Evolutionary conservation across 257 asterid genomes (phyloP).

Genomic region (Schizonepeta tenuifolia): DNA sequence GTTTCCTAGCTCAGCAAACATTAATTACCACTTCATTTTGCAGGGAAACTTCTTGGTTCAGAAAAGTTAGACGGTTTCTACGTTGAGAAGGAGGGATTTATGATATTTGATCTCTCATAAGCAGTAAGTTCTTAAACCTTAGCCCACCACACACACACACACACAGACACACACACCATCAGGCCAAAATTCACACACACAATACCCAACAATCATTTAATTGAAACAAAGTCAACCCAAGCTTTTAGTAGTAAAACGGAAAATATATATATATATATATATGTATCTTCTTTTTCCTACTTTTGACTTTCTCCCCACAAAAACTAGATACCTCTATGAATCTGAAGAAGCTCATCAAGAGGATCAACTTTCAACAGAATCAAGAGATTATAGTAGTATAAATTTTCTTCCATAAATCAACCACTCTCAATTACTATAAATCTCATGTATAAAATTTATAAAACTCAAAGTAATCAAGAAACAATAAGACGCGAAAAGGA

Average conservation of each 20-base stretch:
- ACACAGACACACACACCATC: neutral
- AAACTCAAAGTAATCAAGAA: neutral
- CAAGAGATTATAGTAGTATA: conserved; percentile 1
- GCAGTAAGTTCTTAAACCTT: conserved; percentile 25
- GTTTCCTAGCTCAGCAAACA: neutral
- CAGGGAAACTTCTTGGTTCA: conserved; percentile 30
- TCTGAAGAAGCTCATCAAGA: conserved; percentile 22
- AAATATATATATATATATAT: too few species aligned
- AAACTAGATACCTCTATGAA: conserved; percentile 21
- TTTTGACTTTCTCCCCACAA: conserved; percentile 16
- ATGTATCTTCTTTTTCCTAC: too few species aligned
- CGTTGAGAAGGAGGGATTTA: conserved; percentile 41
- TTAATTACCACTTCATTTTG: conserved; percentile 7
- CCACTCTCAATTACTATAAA: neutral
- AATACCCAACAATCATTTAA: neutral
- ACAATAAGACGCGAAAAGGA: neutral
- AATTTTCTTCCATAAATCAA: neutral
- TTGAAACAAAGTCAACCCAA: neutral
- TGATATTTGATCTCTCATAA: conserved; percentile 22
- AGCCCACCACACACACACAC: neutral
- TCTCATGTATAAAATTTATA: neutral
- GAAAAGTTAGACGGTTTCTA: conserved; percentile 54
- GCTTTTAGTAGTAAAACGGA: neutral
- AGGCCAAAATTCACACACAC: neutral
- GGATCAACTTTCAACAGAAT: conserved; percentile 20